Evolutionary conservation across 352 stramenopile species (phyloP), one percentile per base, ranked within the genome.

Genomic region (Aphanomyces astaci): DNA sequence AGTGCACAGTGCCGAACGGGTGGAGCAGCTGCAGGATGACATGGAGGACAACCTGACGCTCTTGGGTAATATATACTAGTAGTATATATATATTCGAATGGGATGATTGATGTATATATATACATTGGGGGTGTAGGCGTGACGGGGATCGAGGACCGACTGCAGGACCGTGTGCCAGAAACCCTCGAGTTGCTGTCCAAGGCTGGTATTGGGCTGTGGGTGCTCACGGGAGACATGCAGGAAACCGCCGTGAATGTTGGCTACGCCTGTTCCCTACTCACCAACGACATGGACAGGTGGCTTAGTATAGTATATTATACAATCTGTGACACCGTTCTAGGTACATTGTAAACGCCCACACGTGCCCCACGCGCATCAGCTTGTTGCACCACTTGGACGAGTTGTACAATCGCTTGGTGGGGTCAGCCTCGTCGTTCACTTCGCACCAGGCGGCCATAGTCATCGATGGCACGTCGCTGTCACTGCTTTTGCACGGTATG

Each of bases 221-320:
- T 96, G 36, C 71, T 94, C 19, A 96, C 87, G 2, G 87, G 87
- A 31, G 87, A 96, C 64, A 96, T 93, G 87, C 83, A 94, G 72
- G 87, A 96, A 66, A 96, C 87, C 9, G 87, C 87, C 0, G 94
- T 94, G 53, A 96, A 96, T 70, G 94, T 96, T 72, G 83, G 83
- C 3, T 96, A 89, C 36, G 87, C 86, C 15, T 96, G 86, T 36
- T 83, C 80, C 2, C 73, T 96, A 43, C 73, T 95, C 2, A 98
- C 94, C 57, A 96, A 96, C 45, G 94, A 96, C 63, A 98, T 98
- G 95, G 79, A 97, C 56, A 78, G 85, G 13, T 54, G 66, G 39
- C 9, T 46, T 46, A 17, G 17, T 46, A 17, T 46, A 17, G 39
- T 9, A 17, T 9, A 17, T 46, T 46, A 17, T 46, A 9, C 39